Conservation (phyloP, 2,329 filamentous ascomycete species). For the Scedosporium aurantiacum region DNA sequence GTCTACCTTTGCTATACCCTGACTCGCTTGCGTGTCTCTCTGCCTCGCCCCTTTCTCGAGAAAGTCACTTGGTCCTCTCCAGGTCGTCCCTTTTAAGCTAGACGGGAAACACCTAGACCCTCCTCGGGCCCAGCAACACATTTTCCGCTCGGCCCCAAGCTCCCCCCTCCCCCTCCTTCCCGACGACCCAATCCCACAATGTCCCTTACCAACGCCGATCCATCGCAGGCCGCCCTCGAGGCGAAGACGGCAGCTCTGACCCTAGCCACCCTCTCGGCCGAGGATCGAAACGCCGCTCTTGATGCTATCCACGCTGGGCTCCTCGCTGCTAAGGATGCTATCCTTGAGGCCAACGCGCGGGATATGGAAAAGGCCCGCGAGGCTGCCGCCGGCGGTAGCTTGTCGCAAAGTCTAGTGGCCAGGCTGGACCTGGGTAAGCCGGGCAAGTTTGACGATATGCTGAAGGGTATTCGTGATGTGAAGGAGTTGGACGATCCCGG, state of each 20-base stretch:
- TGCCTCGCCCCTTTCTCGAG: too few relatives aligned
- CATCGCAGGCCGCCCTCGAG: slow-evolving; percentile 62
- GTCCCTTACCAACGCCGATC: slow-evolving; percentile 82
- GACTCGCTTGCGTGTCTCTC: too few relatives aligned
- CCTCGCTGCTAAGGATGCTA: slow-evolving; percentile 54
- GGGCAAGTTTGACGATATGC: slow-evolving; percentile 96
- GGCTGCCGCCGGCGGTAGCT: slow-evolving; percentile 61
- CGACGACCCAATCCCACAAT: slow-evolving; percentile 33
- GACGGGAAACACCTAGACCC: neutral
- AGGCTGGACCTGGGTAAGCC: slow-evolving; percentile 74
- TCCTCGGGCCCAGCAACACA: neutral
- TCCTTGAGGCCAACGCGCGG: slow-evolving; percentile 75
- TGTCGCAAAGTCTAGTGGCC: slow-evolving; percentile 77
- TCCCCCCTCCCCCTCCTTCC: neutral
- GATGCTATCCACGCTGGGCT: slow-evolving; percentile 75
- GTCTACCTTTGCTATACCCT: too few relatives aligned
- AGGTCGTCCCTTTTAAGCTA: neutral
- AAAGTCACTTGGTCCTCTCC: neutral
- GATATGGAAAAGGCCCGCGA: slow-evolving; percentile 67
- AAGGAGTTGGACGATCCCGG: slow-evolving; percentile 73
- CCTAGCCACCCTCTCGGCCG: slow-evolving; percentile 66
- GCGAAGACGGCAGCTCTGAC: slow-evolving; percentile 74
- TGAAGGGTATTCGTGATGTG: slow-evolving; percentile 88
- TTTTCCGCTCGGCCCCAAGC: neutral
- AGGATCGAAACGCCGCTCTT: slow-evolving; percentile 73